Base-by-base conservation (phyloP, 306 rosid genomes). In the Argentina anserina region DNA sequence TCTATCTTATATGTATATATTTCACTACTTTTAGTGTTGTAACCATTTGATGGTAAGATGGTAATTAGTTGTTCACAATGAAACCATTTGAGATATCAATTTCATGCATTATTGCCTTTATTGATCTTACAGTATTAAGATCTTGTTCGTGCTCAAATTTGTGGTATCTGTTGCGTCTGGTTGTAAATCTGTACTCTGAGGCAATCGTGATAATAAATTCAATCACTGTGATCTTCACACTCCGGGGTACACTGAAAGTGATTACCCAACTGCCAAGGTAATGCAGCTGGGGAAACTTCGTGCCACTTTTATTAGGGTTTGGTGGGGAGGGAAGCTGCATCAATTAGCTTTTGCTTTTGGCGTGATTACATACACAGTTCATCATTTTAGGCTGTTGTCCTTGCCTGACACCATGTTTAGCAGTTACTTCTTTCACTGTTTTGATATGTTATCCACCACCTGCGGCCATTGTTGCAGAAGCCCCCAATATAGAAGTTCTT, bases 1-100 rank as follows among this genome's bases (percentile, higher is more conserved):
- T n/a, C n/a, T 59, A 4, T 55, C 75, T 69, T 50, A n/a, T 75
- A 40, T 53, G 45, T 59, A 71, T 65, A 28, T 78, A 71, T 72
- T 71, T 70, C 56, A 36, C 29, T 31, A 67, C 65, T 69, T 28
- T 7, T 65, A 79, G 29, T 75, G 29, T 25, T 55, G 53, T 41
- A 17, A 71, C 3, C 28, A 17, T 0, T 13, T 12, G 41, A 41
- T 40, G 17, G 41, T 15, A 56, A 40, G 56, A 39, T 39, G 18
- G 36, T 58, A 21, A 23, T 34, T 47, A 29, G 21, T 4, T 67
- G 29, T 42, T 45, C 21, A 49, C 25, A 50, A 47, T 33, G 62
- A 47, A 2, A 33, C 45, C n/a, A 34, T 49, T 33, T 26, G 67
- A 40, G 34, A 34, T 53, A 58, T 71, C 36, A 56, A 40, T 2